Base-by-base conservation (phyloP, 371 early-diverging fungal species). In the Umbelopsis sp. region DNA sequence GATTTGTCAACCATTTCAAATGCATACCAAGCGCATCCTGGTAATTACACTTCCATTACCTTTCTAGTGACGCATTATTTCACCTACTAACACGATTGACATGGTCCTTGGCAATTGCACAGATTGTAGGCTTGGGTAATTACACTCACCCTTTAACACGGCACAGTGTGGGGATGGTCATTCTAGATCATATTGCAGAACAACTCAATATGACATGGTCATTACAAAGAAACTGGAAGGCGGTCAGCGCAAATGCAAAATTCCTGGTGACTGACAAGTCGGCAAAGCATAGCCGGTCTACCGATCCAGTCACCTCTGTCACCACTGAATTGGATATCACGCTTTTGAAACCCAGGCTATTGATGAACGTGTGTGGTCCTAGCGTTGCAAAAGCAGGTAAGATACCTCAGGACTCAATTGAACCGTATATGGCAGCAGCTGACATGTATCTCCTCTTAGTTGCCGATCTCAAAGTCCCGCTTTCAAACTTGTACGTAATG, bases 91-190 rank as follows among this genome's bases (percentile, higher is more conserved):
- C 32, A 29, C 6, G 3, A 16, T 57, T 16, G 32, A 14, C 18
- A 57, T 10, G 18, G 0, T 37, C 0, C 35, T 18, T 57, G 6
- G 18, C 18, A 20, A 48, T 46, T 4, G 1, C 48, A 38, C 66
- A 90, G 89, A 72, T 93, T 66, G 90, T 89, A 32, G 94, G 94
- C 10, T 78, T 93, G 24, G 92, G 92, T 32, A 93, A 93, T 76
- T 73, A 83, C 63, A 80, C 81, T 4, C 79, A 80, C 50, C 89
- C 90, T 11, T 75, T 84, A 24, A 92, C 92, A 3, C 80, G 93
- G 32, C 93, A 94, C 76, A 92, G 88, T 73, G 88, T 90, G 7
- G 93, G 93, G 11, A 87, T 89, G 89, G 87, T 91, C 86, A 82
- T 86, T 32, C 69, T 93, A 16, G 91, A 92, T 71, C 71, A 76